Base-by-base conservation (phyloP, 2,329 filamentous ascomycete genomes). In the Aspergillus brasiliensis region DNA sequence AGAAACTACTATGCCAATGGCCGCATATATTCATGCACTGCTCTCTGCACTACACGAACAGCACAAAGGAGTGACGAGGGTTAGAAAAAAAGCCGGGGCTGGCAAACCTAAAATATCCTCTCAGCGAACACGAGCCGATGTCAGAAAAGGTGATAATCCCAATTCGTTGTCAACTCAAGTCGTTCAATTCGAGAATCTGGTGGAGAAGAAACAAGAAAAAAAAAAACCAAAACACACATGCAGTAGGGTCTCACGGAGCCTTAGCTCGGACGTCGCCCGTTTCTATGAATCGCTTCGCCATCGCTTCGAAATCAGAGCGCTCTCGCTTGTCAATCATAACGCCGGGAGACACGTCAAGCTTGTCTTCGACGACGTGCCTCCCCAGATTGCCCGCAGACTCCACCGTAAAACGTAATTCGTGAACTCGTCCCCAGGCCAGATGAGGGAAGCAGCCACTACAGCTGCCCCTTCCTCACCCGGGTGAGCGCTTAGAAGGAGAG, bases 301-400 rank as follows among this genome's bases (percentile, higher is more conserved):
- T 57, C 37, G 53, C 53, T 47, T 57, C 31, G 31, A 55, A 55
- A 44, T 44, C 28, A 58, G 51, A 52, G 53, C 48, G 38, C 54
- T 48, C 53, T 60, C 53, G 58, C 37, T 52, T 40, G 37, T 51
- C 28, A 51, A 55, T 55, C 44, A 28, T 47, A 60, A 60, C 58
- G 54, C 58, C 58, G 19, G 38, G 58, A 57, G 42, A 34, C 17
- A 8, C 23, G 13, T 27, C 10, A 52, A 23, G 15, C 51, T 28
- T 21, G 27, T 21, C 19, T 10, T 19, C 15, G 42, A 19, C n/a
- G 31, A 46, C 52, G 8, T 21, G 15, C 21, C 51, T 42, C 34
- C 34, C 23, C 38, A 44, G 13, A 46, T 42, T 38, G 40, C 23
- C 17, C 27, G 13, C 31, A 46, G 21, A 44, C 52, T 38, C 25